Percentiles rank a stretch among this genome's conserved stretches.
Conservation (phyloP, 2,329 filamentous ascomycete genomes). For the Emmonsia crescens region DNA sequence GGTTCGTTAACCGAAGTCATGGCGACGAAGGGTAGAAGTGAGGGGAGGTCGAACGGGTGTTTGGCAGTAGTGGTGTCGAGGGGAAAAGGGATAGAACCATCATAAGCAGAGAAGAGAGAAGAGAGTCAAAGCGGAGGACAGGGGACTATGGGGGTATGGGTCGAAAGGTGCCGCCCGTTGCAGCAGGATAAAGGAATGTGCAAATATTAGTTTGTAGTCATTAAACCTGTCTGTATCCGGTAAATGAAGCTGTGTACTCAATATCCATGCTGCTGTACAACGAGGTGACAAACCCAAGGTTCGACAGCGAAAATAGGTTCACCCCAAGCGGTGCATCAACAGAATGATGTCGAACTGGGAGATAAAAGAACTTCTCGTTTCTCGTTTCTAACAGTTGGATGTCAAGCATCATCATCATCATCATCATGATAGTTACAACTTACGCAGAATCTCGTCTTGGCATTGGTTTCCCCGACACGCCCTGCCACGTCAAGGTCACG, state of each 20-base stretch:
- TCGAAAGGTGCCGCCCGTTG: background rate
- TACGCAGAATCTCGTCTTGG: background rate
- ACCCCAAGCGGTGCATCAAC: background rate
- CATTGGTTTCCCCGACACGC: background rate
- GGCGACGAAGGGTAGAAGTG: background rate
- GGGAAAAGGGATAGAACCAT: background rate
- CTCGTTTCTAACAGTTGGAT: background rate
- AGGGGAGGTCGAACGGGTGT: background rate
- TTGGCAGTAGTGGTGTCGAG: background rate
- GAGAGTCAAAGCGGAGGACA: background rate
- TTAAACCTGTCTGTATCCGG: background rate
- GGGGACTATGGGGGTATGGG: background rate
- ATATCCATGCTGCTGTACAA: background rate
- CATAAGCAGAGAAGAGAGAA: background rate
- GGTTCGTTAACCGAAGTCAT: background rate
- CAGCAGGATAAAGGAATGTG: background rate
- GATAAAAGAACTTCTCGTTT: background rate
- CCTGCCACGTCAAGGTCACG: background rate
- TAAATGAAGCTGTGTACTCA: background rate
- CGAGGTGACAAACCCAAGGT: background rate
- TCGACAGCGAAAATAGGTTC: background rate
- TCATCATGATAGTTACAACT: no score
- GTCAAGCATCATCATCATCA: background rate
- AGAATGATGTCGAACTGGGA: background rate
- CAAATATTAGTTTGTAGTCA: background rate